Conservation (phyloP, 1,284 basidiomycete species). For the Cryptococcus sp. region DNA sequence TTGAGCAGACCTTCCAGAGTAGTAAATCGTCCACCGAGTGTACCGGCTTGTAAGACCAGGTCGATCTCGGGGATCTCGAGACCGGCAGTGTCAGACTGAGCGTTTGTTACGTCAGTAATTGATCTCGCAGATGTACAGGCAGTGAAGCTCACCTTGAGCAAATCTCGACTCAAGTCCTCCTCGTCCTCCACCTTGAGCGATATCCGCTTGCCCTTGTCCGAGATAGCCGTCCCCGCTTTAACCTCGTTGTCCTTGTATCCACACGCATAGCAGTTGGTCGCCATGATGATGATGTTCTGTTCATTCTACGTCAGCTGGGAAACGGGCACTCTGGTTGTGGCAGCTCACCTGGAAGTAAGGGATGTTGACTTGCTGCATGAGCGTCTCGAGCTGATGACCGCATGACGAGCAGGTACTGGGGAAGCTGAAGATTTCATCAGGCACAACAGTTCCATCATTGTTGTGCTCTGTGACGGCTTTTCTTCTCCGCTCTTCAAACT, state of each 20-base stretch:
- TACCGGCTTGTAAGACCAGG: constrained; percentile 86
- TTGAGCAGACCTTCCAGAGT: constrained; percentile 93
- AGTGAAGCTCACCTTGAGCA: constrained; percentile 71
- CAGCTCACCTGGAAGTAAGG: constrained; percentile 89
- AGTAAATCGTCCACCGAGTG: constrained; percentile 97
- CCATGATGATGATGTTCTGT: constrained; percentile 97
- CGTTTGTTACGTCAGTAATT: background rate
- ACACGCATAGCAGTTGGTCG: constrained; percentile 91
- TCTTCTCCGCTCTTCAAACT: constrained; percentile 46
- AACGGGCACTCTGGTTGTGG: background rate
- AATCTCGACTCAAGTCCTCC: constrained; percentile 91
- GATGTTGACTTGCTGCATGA: constrained; percentile 96
- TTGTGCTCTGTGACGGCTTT: constrained; percentile 29
- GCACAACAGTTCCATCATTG: constrained; percentile 52
- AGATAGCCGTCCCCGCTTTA: constrained; percentile 89
- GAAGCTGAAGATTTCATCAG: constrained; percentile 89
- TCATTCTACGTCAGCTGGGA: background rate
- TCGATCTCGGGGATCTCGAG: constrained; percentile 93
- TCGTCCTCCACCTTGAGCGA: constrained; percentile 87
- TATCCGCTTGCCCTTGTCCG: constrained; percentile 80
- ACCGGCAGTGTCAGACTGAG: constrained; percentile 86
- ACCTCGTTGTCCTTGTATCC: constrained; percentile 98
- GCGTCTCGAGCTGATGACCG: constrained; percentile 76
- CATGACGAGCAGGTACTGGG: constrained; percentile 88
- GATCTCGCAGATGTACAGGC: too few species aligned